These are phyloP conservation scores for Juglanconis juglandina DNA, from an alignment of 2,329 filamentous ascomycete species.

Conservation along the genomic window DNA sequence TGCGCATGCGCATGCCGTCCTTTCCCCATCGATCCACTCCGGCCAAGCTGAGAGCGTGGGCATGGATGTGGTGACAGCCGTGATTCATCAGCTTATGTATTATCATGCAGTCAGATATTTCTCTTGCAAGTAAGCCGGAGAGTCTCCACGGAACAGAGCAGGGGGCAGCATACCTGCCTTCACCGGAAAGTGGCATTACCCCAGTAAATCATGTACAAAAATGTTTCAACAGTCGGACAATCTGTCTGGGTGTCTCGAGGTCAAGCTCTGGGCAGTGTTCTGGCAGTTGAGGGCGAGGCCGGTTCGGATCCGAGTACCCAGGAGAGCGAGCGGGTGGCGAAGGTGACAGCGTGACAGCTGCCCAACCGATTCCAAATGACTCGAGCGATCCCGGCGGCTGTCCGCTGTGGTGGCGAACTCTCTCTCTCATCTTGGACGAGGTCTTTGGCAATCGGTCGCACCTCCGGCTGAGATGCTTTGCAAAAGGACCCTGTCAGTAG, in stretches of 20 bases:
- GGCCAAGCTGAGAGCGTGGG: background rate
- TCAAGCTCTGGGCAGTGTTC: background rate
- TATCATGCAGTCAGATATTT: background rate
- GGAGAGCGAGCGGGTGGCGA: background rate
- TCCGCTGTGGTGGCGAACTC: background rate
- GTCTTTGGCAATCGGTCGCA: background rate
- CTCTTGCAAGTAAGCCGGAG: background rate
- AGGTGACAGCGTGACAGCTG: background rate
- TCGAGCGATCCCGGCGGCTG: background rate
- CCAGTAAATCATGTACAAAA: background rate
- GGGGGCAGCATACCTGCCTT: background rate
- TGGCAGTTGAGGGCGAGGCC: background rate
- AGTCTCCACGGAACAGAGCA: background rate
- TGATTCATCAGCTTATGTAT: conserved; percentile 9
- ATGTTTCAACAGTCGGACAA: background rate
- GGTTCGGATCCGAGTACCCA: background rate
- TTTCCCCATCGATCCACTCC: conserved; percentile 10
- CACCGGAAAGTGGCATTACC: background rate
- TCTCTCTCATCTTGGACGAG: background rate
- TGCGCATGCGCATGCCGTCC: conserved; percentile 15
- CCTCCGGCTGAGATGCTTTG: background rate
- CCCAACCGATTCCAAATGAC: background rate
- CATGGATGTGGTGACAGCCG: conserved; percentile 3
- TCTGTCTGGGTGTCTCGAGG: background rate
- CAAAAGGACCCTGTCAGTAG: background rate